A percentile compares a stretch with the other conserved stretches of the same genome.
phyloP scores from a whole-genome alignment of 768 basidiomycete species.

The Naganishia antarctica region DNA sequence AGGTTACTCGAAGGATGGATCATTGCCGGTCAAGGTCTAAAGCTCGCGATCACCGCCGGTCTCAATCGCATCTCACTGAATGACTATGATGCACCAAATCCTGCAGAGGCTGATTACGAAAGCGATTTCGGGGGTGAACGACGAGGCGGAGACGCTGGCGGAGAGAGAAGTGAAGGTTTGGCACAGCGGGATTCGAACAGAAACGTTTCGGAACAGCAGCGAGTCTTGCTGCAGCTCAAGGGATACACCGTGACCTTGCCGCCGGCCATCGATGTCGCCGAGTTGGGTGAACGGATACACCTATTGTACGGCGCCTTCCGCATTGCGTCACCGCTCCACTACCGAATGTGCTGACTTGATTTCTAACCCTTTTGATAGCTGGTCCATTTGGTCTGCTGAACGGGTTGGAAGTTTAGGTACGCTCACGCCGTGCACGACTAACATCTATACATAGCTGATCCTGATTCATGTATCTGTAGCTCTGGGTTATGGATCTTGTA shows the following conservation, averaged over 20 bases:
- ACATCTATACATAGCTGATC: background rate
- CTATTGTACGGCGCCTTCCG: constrained; percentile 21
- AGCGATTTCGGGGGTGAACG: background rate
- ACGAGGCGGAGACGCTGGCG: background rate
- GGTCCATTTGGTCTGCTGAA: constrained; percentile 20
- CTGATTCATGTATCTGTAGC: background rate
- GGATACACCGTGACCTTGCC: constrained; percentile 8
- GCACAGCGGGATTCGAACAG: background rate
- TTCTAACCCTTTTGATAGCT: background rate
- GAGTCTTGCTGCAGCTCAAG: constrained; percentile 5
- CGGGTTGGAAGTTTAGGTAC: constrained; percentile 22
- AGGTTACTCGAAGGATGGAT: constrained; percentile 27
- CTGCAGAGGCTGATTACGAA: background rate
- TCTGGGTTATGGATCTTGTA: constrained; percentile 15
- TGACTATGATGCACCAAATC: constrained; percentile 15
- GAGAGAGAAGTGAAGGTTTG: background rate
- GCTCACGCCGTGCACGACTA: background rate
- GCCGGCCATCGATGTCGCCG: constrained; percentile 6
- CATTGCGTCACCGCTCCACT: background rate
- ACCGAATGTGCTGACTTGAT: background rate
- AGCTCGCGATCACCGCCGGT: constrained; percentile 18
- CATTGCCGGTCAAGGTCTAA: constrained; percentile 22
- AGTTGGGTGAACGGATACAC: constrained; percentile 28
- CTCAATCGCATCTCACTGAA: constrained; percentile 16
- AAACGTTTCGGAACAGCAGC: constrained; percentile 6